These are phyloP conservation scores for Hyparrhenia diplandra DNA, from an alignment of 176 grass and related monocot genomes.

Conservation along the genomic window DNA sequence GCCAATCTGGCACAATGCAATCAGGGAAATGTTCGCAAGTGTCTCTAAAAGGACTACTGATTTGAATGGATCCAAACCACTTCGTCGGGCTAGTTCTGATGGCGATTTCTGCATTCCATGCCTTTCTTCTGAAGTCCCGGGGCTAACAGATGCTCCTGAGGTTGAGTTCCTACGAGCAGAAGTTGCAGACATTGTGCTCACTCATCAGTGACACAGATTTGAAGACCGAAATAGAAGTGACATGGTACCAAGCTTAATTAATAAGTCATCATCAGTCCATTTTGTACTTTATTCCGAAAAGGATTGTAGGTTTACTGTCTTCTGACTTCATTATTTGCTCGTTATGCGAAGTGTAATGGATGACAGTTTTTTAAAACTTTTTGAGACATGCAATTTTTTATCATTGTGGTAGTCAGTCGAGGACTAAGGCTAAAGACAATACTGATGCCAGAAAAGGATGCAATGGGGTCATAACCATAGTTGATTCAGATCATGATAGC, in stretches of 20 bases:
- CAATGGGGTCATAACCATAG: background rate
- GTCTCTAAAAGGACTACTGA: constrained; percentile 8
- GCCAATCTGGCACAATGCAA: constrained; percentile 58
- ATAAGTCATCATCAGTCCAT: background rate
- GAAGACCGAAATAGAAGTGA: background rate
- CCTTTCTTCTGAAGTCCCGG: background rate
- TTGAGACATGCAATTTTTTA: background rate
- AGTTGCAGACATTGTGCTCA: background rate
- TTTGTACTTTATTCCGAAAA: background rate
- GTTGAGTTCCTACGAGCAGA: constrained; percentile 36
- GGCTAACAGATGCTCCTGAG: constrained; percentile 29
- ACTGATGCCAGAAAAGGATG: background rate
- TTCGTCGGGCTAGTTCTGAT: constrained; percentile 17
- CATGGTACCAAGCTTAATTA: background rate
- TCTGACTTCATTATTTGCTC: background rate
- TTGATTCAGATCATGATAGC: background rate
- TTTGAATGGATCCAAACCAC: constrained; percentile 10
- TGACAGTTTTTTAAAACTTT: background rate
- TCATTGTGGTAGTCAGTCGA: background rate
- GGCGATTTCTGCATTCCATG: constrained; percentile 23
- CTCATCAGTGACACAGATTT: background rate
- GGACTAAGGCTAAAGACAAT: background rate
- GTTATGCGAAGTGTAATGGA: background rate
- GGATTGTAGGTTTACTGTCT: background rate
- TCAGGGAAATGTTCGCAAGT: constrained; percentile 37